Percentiles rank a stretch among this genome's conserved stretches.
These are phyloP conservation scores for Closterium sp. DNA, from an alignment of 139 green algal genomes.

Conservation along the genomic window DNA sequence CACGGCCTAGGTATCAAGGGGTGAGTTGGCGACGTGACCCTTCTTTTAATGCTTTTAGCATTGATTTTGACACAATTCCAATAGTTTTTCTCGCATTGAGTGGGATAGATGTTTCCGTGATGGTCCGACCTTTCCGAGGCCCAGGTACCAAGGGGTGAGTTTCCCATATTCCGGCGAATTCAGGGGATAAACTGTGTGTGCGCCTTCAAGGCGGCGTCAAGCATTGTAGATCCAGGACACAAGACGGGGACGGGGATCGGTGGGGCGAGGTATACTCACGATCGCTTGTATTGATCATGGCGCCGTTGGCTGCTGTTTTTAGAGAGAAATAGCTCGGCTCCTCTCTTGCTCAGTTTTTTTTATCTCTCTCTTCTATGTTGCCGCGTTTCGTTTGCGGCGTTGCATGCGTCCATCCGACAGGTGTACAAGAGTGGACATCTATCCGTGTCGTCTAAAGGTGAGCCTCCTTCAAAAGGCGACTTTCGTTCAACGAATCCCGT, in stretches of 20 bases:
- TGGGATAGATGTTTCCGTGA: neutral
- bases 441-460: conserved; percentile 28
- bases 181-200: too few species aligned
- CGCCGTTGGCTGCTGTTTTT: too few species aligned
- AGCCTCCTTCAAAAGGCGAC: neutral
- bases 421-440: conserved; percentile 39
- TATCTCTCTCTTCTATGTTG: neutral
- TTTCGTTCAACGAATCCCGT: too few species aligned
- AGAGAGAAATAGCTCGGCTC: too few species aligned
- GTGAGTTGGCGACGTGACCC: neutral
- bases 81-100: neutral
- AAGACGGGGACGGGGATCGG: too few species aligned
- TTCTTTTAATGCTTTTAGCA: neutral
- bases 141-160: neutral
- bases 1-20: neutral
- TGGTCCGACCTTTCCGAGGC: neutral
- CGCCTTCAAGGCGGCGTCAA: too few species aligned
- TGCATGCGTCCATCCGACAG: neutral
- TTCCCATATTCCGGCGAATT: too few species aligned
- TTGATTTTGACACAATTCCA: neutral
- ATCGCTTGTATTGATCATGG: too few species aligned
- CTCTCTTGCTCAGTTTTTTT: too few species aligned
- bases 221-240: too few species aligned
- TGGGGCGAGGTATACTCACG: too few species aligned
- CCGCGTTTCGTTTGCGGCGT: too few species aligned